Percentiles rank a stretch among this genome's conserved stretches.
These are phyloP conservation scores for Thielaviopsis ethacetica DNA, from an alignment of 2,329 filamentous ascomycete species.

Conservation along the genomic window DNA sequence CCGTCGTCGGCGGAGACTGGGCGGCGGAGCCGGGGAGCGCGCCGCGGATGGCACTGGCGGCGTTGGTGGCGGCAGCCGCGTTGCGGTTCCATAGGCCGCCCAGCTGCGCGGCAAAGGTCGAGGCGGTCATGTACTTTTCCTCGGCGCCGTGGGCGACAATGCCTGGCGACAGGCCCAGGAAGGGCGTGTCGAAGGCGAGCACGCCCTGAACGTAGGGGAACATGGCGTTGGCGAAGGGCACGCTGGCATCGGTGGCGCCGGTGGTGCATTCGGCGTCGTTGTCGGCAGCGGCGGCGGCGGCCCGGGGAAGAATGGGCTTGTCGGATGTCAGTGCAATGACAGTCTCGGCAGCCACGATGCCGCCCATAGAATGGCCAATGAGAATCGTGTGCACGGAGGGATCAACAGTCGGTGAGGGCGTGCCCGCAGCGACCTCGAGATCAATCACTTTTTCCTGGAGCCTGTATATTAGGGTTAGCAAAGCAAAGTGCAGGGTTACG, in stretches of 20 bases:
- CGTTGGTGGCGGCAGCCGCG: constrained; percentile 20
- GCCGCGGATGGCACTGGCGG: constrained; percentile 17
- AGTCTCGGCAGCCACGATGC: constrained; percentile 85
- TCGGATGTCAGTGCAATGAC: constrained; percentile 53
- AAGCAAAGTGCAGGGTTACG: neutral
- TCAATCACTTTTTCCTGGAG: constrained; percentile 87
- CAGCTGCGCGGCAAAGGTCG: constrained; percentile 50
- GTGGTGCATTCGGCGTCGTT: constrained; percentile 5
- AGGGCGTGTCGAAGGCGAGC: constrained; percentile 89
- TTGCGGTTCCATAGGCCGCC: constrained; percentile 45
- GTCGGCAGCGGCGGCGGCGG: neutral
- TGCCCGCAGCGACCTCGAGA: constrained; percentile 67
- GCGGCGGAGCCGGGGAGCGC: constrained; percentile 3
- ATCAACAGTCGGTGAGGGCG: constrained; percentile 70
- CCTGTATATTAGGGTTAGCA: constrained; percentile 30
- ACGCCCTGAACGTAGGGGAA: constrained; percentile 87
- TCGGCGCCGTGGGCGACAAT: constrained; percentile 80
- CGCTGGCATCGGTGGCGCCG: constrained; percentile 15
- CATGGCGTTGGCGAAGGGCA: constrained; percentile 39
- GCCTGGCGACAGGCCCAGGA: constrained; percentile 62
- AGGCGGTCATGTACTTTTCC: constrained; percentile 63
- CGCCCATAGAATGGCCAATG: constrained; percentile 79
- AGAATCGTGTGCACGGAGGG: constrained; percentile 71
- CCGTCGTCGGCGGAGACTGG: constrained; percentile 1
- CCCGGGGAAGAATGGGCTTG: constrained; percentile 32